Base-by-base conservation (phyloP, 2,329 filamentous ascomycete species). In the Calonectria leucothoes region DNA sequence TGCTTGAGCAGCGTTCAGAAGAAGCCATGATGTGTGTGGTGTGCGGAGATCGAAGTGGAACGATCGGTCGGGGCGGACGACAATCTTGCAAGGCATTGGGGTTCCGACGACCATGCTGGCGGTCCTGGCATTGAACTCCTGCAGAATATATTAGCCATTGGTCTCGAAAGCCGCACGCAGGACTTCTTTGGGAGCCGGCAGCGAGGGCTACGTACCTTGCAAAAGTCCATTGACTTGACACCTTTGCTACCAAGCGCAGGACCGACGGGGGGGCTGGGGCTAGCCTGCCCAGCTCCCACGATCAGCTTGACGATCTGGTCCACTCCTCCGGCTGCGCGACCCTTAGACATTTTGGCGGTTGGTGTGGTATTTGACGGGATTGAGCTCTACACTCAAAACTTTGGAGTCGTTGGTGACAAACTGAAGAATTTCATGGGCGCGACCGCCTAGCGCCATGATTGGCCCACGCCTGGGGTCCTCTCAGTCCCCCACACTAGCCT, bases 211-310 rank as follows among this genome's bases (percentile, higher is more conserved):
- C 84, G 74, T 74, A 98, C 96, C 91, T 98, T 98, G 92, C 97
- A 98, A 85, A 98, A 99, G 87, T 99, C 97, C 93, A 99, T 99
- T 72, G 94, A 97, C 89, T 99, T 99, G 75, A 99, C 94, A 89
- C 97, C 97, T 89, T 98, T 98, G 85, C 93, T 96, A 87, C 97
- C 97, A 77, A 99, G 91, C 68, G 97, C 97, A 72, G 97, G 97
- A 89, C 97, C 97, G 81, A 99, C 96, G 6, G 97, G 97, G 39
- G 97, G 97, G 86, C 95, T 97, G 35, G 97, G 97, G 81, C 93
- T 96, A 73, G 97, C 97, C 85, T 98, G 95, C 31, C 97, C 97
- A 71, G 97, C 97, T 81, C 96, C 97, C 75, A 99, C 97, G 79
- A 99, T 98, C 85, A 99, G 91, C 88, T 98, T 99, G 84, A 99